Evolutionary conservation across 257 asterid species (phyloP).

Genomic region (Solanum neorickii): DNA sequence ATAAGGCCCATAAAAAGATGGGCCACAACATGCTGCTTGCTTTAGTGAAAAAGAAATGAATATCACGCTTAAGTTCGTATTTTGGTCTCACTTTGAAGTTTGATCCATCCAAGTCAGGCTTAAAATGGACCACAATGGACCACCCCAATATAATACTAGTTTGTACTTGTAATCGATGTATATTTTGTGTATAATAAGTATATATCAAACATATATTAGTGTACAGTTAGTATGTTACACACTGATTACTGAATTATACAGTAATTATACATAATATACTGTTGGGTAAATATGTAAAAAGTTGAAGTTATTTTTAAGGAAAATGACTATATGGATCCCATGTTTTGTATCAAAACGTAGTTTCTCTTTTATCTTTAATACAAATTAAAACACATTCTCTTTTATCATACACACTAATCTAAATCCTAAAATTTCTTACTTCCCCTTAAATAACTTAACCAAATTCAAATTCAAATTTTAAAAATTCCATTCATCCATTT

Average conservation of each 20-base stretch:
- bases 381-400: neutral
- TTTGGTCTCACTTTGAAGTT: neutral
- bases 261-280: no score
- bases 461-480: no score
- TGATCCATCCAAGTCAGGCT: neutral
- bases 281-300: no score
- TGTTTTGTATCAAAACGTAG: no score
- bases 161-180: neutral
- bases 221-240: neutral
- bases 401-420: no score
- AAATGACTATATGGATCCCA: neutral
- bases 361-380: neutral
- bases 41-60: neutral
- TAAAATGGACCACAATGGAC: neutral
- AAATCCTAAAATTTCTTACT: no score
- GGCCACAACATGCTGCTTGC: neutral
- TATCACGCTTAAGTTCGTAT: neutral
- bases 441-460: no score
- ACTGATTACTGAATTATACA: no score
- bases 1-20: neutral
- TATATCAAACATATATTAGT: neutral
- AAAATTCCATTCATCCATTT: no score
- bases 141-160: neutral
- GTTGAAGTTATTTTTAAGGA: neutral
- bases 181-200: neutral